Evolutionary conservation across 31 red algal species (phyloP).

Genomic region (Porphyra umbilicalis): DNA sequence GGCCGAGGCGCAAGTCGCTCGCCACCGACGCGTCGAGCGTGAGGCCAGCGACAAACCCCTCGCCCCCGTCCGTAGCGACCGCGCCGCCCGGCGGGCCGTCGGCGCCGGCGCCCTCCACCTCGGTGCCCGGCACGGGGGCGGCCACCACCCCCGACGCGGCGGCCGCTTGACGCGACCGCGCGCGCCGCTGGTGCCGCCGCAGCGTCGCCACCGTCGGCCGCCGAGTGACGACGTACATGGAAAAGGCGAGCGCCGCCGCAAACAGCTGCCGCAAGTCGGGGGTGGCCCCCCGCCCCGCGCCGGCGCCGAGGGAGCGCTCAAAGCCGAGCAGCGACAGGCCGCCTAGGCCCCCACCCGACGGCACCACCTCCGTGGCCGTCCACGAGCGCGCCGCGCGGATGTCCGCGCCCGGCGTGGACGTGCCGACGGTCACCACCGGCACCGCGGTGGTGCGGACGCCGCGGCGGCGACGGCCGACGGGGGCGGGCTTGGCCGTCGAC

Average conservation of each 20-base stretch:
- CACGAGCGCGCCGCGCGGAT: not conserved
- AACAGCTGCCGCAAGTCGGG: not conserved
- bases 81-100: not conserved
- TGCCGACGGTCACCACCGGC: not conserved
- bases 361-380: not conserved
- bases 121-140: not conserved
- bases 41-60: not conserved
- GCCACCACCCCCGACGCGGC: not conserved
- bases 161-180: not conserved
- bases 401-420: not conserved
- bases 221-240: not conserved
- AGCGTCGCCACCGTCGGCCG: not conserved
- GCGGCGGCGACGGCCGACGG: not conserved
- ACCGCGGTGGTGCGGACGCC: not conserved
- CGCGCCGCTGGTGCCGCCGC: not conserved
- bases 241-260: not conserved
- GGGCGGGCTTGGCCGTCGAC: not conserved
- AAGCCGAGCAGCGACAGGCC: not conserved
- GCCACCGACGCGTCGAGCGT: not conserved
- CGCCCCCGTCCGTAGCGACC: not conserved
- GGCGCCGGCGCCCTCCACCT: not conserved
- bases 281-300: not conserved
- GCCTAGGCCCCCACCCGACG: not conserved
- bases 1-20: constrained; percentile 23
- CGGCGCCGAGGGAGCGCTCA: not conserved